Conservation (phyloP, 2,329 filamentous ascomycete species). For the Pseudogymnoascus pannorum region DNA sequence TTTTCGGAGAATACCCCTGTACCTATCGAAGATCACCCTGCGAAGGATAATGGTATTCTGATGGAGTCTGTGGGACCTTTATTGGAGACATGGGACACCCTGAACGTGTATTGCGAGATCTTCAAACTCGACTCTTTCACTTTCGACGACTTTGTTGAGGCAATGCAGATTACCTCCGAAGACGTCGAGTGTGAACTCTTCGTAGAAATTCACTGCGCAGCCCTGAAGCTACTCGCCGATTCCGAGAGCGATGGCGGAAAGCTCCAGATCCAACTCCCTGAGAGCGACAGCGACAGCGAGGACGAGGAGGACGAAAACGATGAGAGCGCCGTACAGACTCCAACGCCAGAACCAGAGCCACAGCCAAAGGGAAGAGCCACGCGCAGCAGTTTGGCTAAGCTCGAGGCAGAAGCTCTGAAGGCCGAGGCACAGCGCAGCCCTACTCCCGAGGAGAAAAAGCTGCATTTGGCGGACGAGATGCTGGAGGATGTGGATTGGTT, state of each 20-base stretch:
- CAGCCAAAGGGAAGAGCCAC: conserved; percentile 66
- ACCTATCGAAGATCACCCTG: conserved; percentile 38
- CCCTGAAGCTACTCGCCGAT: conserved; percentile 79
- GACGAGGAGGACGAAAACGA: conserved; percentile 55
- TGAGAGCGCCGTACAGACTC: conserved; percentile 44
- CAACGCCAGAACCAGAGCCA: conserved; percentile 64
- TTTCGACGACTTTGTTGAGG: conserved; percentile 90
- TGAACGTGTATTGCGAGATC: conserved; percentile 96
- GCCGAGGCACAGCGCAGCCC: conserved; percentile 44
- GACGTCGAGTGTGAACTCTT: conserved; percentile 76
- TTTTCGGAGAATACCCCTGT: conserved; percentile 59
- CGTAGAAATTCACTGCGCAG: conserved; percentile 83
- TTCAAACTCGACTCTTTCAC: conserved; percentile 95
- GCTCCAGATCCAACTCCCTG: conserved; percentile 69
- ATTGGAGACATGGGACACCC: conserved; percentile 88
- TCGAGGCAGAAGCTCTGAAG: conserved; percentile 63
- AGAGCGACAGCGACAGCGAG: conserved; percentile 63
- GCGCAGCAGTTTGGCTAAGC: conserved; percentile 76
- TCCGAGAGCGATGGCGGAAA: conserved; percentile 69
- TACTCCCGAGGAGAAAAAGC: conserved; percentile 37
- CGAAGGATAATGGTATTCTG: conserved; percentile 53
- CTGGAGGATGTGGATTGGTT: conserved; percentile 75
- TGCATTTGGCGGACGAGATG: conserved; percentile 69
- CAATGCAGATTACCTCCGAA: conserved; percentile 69
- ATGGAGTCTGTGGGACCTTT: conserved; percentile 82